These are phyloP conservation scores for Euphorbia tirucalli DNA, from an alignment of 345 rosid species.

Conservation along the genomic window DNA sequence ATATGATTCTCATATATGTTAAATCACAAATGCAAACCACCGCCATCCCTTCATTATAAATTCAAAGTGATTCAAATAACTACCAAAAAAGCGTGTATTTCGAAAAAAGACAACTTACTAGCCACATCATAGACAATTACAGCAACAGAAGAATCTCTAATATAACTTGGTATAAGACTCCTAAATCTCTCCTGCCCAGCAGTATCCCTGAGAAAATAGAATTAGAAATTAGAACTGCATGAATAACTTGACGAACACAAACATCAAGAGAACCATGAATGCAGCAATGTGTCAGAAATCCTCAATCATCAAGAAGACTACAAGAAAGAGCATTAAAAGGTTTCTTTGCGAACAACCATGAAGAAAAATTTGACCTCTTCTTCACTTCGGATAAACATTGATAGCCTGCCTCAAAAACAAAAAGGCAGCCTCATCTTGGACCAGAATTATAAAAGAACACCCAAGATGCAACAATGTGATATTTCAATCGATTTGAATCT, in stretches of 20 bases:
- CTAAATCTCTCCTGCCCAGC: slow-evolving; percentile 97
- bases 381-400: background rate
- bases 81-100: background rate
- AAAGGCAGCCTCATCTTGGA: background rate
- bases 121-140: slow-evolving; percentile 93
- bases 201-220: slow-evolving; percentile 64
- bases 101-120: slow-evolving; percentile 44
- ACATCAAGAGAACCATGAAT: background rate
- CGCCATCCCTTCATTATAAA: background rate
- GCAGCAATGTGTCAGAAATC: background rate
- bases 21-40: background rate
- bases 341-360: background rate
- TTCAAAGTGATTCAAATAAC: background rate
- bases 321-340: background rate
- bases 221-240: slow-evolving; percentile 3
- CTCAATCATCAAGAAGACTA: background rate
- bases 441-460: background rate
- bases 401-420: background rate
- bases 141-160: slow-evolving; percentile 93
- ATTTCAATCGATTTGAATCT: background rate
- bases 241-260: slow-evolving; percentile 4
- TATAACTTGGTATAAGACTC: slow-evolving; percentile 94
- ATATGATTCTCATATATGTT: background rate
- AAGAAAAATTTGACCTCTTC: background rate
- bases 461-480: background rate